These are phyloP conservation scores for Apophysomyces trapeziformis DNA, from an alignment of 371 early-diverging fungal genomes.

Conservation along the genomic window DNA sequence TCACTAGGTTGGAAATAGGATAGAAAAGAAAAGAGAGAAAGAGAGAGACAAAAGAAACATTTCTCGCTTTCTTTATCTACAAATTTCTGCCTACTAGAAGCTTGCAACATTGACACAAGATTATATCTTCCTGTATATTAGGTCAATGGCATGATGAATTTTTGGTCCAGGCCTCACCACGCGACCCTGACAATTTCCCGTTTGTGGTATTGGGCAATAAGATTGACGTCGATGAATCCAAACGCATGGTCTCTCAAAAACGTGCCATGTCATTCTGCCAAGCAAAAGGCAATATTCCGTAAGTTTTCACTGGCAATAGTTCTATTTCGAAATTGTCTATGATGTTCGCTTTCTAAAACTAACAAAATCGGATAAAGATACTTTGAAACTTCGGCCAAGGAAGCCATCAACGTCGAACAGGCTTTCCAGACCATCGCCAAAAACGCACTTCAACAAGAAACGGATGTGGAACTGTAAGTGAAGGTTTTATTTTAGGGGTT, in stretches of 20 bases:
- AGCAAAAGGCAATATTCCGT: slow-evolving; percentile 94
- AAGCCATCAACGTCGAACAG: slow-evolving; percentile 95
- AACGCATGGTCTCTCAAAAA: slow-evolving; percentile 92
- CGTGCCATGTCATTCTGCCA: slow-evolving; percentile 96
- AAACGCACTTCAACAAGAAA: slow-evolving; percentile 92
- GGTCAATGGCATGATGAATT: slow-evolving; percentile 96
- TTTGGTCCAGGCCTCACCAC: slow-evolving; percentile 90
- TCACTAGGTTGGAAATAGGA: slow-evolving; percentile 72
- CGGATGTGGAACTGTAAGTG: slow-evolving; percentile 80
- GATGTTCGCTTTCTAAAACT: background rate
- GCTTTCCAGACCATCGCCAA: slow-evolving; percentile 96
- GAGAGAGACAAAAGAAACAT: too few relatives aligned
- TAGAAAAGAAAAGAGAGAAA: background rate
- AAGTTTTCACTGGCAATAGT: slow-evolving; percentile 18
- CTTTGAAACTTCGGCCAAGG: slow-evolving; percentile 97
- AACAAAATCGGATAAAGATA: slow-evolving; percentile 44
- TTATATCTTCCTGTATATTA: slow-evolving; percentile 15
- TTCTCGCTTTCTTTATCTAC: too few relatives aligned
- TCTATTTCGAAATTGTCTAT: too few relatives aligned
- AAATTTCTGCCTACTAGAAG: too few relatives aligned
- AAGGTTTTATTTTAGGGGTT: background rate
- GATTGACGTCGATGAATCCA: slow-evolving; percentile 93
- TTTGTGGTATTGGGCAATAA: slow-evolving; percentile 99
- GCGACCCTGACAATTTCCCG: slow-evolving; percentile 96
- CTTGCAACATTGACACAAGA: background rate